Conservation (phyloP, 1,284 basidiomycete species). For the Ceratobasidium sp. region DNA sequence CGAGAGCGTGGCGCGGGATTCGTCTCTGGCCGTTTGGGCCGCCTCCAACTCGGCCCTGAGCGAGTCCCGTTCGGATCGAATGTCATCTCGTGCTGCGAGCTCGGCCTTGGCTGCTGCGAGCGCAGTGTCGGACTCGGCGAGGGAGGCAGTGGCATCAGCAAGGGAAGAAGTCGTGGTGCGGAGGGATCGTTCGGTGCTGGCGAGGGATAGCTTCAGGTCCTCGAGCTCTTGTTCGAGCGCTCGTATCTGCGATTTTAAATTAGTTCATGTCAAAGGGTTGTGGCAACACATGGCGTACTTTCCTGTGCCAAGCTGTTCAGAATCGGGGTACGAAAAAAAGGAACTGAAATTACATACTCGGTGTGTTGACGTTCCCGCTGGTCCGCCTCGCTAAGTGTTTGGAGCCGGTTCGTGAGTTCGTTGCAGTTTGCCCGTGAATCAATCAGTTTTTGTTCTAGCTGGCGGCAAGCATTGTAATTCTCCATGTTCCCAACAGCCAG, state of each 20-base stretch:
- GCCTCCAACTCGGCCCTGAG: constrained; percentile 24
- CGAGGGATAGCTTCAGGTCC: constrained; percentile 6
- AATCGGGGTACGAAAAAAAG: neutral
- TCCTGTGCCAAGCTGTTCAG: constrained; percentile 22
- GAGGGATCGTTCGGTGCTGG: constrained; percentile 21
- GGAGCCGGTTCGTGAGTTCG: constrained; percentile 5
- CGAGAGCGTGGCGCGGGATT: neutral
- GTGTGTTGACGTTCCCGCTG: constrained; percentile 23
- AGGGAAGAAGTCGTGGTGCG: constrained; percentile 31
- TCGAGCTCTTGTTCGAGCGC: constrained; percentile 29
- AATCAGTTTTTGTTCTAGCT: constrained; percentile 33
- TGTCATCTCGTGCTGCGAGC: neutral
- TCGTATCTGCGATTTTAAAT: constrained; percentile 23
- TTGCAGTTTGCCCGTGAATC: constrained; percentile 29
- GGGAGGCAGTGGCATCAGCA: constrained; percentile 30
- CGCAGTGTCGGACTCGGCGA: constrained; percentile 32
- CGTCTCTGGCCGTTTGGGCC: constrained; percentile 13
- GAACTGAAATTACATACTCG: constrained; percentile 17
- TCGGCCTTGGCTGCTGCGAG: constrained; percentile 35
- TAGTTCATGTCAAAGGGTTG: neutral
- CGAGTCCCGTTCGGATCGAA: constrained; percentile 20
- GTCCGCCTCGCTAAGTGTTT: constrained; percentile 11
- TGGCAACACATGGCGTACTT: constrained; percentile 11
- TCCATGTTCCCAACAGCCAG: constrained; percentile 35
- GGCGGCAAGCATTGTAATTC: constrained; percentile 32